Conservation (phyloP, 257 asterid species). For the Ligustrum vulgare region DNA sequence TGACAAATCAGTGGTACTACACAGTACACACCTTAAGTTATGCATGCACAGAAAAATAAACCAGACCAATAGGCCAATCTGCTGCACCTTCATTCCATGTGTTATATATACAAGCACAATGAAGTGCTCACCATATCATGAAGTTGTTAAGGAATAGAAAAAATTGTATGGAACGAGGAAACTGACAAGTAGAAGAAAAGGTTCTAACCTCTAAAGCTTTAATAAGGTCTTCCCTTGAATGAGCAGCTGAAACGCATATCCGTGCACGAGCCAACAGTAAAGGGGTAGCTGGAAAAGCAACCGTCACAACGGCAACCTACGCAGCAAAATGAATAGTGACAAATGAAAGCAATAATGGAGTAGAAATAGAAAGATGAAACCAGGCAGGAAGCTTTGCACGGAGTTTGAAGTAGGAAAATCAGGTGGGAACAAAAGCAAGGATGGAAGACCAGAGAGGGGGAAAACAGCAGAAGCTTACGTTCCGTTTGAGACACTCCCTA, state of each 20-base stretch:
- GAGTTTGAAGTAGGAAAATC: constrained; percentile 11
- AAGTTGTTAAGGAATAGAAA: background rate
- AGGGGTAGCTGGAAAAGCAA: constrained; percentile 98
- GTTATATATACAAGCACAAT: background rate
- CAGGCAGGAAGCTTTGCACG: background rate
- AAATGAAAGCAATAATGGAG: background rate
- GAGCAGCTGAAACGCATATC: constrained; percentile 93
- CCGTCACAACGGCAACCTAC: constrained; percentile 94
- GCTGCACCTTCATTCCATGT: background rate
- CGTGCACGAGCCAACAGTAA: constrained; percentile 96
- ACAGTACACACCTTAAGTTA: background rate
- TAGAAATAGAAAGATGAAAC: background rate
- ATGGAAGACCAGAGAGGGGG: background rate
- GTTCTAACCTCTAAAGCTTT: constrained; percentile 78
- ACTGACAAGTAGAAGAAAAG: background rate
- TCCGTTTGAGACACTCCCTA: constrained; percentile 86
- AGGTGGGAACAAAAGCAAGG: constrained; percentile 1
- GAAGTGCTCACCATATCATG: background rate
- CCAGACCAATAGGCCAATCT: background rate
- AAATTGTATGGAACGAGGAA: background rate
- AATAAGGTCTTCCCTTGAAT: constrained; percentile 86
- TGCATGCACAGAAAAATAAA: background rate
- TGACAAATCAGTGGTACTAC: constrained; percentile 2
- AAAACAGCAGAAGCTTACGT: constrained; percentile 43
- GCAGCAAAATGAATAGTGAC: constrained; percentile 11